Base-by-base conservation (phyloP, 257 asterid species). In the Solanum chmielewskii region DNA sequence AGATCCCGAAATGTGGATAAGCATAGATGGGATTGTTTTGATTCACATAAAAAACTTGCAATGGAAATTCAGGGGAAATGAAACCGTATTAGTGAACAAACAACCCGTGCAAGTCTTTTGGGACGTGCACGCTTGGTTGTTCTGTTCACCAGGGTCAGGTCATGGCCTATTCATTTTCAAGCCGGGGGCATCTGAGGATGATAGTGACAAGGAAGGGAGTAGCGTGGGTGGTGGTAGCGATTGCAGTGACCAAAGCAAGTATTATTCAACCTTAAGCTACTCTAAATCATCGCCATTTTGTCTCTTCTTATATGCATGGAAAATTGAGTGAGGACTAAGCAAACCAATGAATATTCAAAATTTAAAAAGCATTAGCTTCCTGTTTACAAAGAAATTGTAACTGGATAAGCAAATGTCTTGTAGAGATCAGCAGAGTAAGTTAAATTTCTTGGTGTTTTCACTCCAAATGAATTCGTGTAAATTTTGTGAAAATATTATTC, bases 1-100 rank as follows among this genome's bases (percentile, higher is more conserved):
- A 68, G 98, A 97, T 2, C 98, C 99, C 4, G 99, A 95, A 71
- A 95, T 97, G 99, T 94, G 99, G 99, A 97, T 97, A 86, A 95
- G 98, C 92, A 90, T 97, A 71, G 99, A 97, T 76, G 98, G 99
- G 91, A 94, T 95, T 84, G 98, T 97, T 75, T 87, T 95, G 90
- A 91, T 97, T 62, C 98, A 95, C 89, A 87, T 97, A 41, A 93
- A 87, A 90, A 97, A 94, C 62, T 88, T 97, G 93, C 99, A 97
- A 86, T 97, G 99, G 99, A 97, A 97, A 90, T 97, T 97, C 89
- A 91, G 99, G 90, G 99, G 98, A 2, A 97, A 97, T 12, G 94
- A 97, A 87, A 97, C 98, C 2, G 97, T 97, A 21, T 75, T 91
- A 56, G 97, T 97, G 15, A 93, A 97, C 69, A 94, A 95, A 92